Percentiles rank a stretch among this genome's conserved stretches.
Conservation (phyloP, 441 rosid species). For the Biscutella laevigata region DNA sequence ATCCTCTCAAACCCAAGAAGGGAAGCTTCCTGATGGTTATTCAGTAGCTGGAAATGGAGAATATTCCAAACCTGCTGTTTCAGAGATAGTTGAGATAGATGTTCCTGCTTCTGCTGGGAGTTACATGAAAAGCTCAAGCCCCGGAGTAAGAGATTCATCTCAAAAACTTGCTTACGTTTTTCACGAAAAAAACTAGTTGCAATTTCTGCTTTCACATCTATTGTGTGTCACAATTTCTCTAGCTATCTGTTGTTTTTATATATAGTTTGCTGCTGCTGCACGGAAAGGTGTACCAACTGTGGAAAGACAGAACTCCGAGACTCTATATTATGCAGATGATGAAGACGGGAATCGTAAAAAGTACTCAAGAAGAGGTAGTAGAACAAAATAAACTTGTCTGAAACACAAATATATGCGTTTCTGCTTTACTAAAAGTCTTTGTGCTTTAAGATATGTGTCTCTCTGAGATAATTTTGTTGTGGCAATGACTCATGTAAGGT, state of each 20-base stretch:
- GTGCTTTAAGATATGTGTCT: no score
- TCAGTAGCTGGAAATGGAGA: constrained; percentile 33
- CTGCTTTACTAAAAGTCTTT: neutral
- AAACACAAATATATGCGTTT: no score
- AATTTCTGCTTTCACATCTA: neutral
- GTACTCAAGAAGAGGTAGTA: constrained; percentile 83
- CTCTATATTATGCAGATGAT: constrained; percentile 78
- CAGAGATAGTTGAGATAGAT: constrained; percentile 89
- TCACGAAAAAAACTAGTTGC: no score
- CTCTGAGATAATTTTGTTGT: no score
- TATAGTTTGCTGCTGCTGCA: constrained; percentile 78
- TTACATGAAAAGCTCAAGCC: constrained; percentile 62
- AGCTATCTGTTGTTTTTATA: constrained; percentile 21
- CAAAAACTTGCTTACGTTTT: no score
- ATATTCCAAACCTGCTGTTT: no score
- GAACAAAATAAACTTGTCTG: no score
- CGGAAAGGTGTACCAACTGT: constrained; percentile 60
- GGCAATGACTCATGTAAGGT: constrained; percentile 53
- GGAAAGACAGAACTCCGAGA: constrained; percentile 75
- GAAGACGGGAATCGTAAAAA: constrained; percentile 81
- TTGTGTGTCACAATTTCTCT: no score
- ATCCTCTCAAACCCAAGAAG: constrained; percentile 41
- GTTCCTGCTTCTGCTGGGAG: constrained; percentile 64
- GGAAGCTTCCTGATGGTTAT: constrained; percentile 36
- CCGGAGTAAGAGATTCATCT: constrained; percentile 52